Evolutionary conservation across 768 basidiomycete species (phyloP).

Genomic region (Botryobasidium botryosum): DNA sequence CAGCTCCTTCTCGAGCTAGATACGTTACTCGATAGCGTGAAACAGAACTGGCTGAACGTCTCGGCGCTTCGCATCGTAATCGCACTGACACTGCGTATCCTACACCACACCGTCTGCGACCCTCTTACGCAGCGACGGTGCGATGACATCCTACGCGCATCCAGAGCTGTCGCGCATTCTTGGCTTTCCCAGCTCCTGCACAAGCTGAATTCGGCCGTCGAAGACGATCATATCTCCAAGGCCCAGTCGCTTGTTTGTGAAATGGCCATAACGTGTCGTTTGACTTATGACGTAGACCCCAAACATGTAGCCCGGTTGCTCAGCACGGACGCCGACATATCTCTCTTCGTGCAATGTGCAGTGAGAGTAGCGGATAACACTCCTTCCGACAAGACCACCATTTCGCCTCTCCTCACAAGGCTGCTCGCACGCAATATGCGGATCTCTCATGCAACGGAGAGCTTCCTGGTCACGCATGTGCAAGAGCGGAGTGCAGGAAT

Average conservation of each 20-base stretch:
- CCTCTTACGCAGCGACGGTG: slow-evolving; percentile 7
- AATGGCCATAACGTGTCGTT: too few species aligned
- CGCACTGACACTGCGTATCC: slow-evolving; percentile 14
- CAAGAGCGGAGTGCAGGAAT: too few species aligned
- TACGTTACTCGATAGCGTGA: slow-evolving; percentile 21
- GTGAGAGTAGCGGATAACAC: too few species aligned
- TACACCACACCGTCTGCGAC: slow-evolving; percentile 23
- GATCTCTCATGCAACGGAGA: too few species aligned
- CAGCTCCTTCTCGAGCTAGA: slow-evolving; percentile 24
- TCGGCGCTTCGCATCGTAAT: slow-evolving; percentile 21
- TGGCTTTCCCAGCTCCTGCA: slow-evolving; percentile 24
- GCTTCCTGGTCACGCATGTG: too few species aligned
- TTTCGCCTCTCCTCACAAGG: too few species aligned
- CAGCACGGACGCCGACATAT: too few species aligned
- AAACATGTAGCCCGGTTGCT: too few species aligned
- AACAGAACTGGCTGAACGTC: slow-evolving; percentile 27
- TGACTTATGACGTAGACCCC: neutral
- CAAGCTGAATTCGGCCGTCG: slow-evolving; percentile 14
- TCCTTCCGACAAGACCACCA: too few species aligned
- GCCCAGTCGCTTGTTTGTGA: slow-evolving; percentile 14
- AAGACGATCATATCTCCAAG: slow-evolving; percentile 1
- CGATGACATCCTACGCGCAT: slow-evolving; percentile 15
- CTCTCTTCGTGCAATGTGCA: too few species aligned
- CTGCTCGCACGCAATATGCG: too few species aligned
- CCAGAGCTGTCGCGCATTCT: slow-evolving; percentile 20